A percentile compares a stretch with the other conserved stretches of the same genome.
Evolutionary conservation across 2,329 filamentous ascomycete species (phyloP).

Genomic region (Coniochaeta sp.): DNA sequence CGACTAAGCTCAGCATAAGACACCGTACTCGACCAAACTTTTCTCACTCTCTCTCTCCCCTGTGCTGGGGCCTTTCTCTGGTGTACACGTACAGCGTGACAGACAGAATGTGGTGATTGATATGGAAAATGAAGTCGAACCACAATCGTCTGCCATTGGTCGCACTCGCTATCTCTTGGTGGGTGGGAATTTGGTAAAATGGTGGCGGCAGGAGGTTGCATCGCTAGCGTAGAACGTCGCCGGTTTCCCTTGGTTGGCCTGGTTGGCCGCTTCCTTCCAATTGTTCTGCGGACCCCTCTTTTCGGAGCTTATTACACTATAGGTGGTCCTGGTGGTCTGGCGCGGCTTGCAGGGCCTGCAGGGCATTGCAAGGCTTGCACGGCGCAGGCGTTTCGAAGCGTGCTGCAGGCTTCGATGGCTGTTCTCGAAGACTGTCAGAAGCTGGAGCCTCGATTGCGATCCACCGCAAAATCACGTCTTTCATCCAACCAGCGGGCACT

Average conservation of each 20-base stretch:
- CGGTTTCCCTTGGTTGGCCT: background rate
- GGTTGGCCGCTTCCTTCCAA: background rate
- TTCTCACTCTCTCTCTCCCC: too few relatives aligned
- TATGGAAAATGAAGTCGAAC: background rate
- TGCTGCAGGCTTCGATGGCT: slow-evolving; percentile 1
- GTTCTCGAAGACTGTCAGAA: slow-evolving; percentile 1
- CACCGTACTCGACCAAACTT: background rate
- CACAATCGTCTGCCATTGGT: background rate
- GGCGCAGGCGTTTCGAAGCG: background rate
- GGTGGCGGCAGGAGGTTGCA: background rate
- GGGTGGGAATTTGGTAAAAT: background rate
- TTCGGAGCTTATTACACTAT: background rate
- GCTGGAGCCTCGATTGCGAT: background rate
- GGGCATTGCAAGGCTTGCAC: background rate
- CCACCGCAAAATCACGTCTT: background rate
- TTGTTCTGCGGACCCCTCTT: background rate
- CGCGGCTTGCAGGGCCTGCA: background rate
- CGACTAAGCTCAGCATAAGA: background rate
- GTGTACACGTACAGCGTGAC: too few relatives aligned
- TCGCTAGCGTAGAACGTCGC: too few relatives aligned
- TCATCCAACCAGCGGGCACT: background rate
- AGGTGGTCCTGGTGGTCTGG: too few relatives aligned
- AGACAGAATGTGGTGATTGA: too few relatives aligned
- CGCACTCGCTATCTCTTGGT: background rate
- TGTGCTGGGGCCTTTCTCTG: too few relatives aligned